Evolutionary conservation across 768 basidiomycete genomes (phyloP).

Genomic region (Russula brevipes): DNA sequence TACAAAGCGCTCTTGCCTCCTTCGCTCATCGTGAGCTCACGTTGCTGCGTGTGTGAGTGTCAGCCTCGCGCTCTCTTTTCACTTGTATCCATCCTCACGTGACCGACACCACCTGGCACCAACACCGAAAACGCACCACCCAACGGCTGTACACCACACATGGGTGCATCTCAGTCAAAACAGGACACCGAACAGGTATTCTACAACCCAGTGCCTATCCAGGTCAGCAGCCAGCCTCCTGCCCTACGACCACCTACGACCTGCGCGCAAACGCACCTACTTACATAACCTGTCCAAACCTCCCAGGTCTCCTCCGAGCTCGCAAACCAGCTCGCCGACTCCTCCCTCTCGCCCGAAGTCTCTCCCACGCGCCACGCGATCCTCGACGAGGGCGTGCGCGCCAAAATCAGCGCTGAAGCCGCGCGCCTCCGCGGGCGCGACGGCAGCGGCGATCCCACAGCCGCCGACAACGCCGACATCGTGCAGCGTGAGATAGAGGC

Average conservation of each 20-base stretch:
- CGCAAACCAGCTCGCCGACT: conserved; percentile 71
- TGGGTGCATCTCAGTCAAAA: conserved; percentile 72
- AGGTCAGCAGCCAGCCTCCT: conserved; percentile 27
- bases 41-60: not conserved
- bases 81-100: not conserved
- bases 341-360: conserved; percentile 51
- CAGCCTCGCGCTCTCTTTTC: no score
- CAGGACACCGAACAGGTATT: conserved; percentile 53
- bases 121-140: not conserved
- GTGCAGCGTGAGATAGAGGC: conserved; percentile 69
- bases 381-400: conserved; percentile 67
- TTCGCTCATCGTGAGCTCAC: conserved; percentile 3
- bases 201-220: conserved; percentile 38
- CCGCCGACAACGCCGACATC: conserved; percentile 42
- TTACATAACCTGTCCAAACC: no score
- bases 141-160: conserved; percentile 26
- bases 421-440: conserved; percentile 63
- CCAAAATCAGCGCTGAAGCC: conserved; percentile 66
- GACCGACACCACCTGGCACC: not conserved
- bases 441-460: conserved; percentile 29
- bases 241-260: no score
- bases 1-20: conserved; percentile 9
- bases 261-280: not conserved
- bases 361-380: conserved; percentile 65
- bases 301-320: conserved; percentile 77